Base-by-base conservation (phyloP, 805 yeast genomes). In the Candida vaughaniae region DNA sequence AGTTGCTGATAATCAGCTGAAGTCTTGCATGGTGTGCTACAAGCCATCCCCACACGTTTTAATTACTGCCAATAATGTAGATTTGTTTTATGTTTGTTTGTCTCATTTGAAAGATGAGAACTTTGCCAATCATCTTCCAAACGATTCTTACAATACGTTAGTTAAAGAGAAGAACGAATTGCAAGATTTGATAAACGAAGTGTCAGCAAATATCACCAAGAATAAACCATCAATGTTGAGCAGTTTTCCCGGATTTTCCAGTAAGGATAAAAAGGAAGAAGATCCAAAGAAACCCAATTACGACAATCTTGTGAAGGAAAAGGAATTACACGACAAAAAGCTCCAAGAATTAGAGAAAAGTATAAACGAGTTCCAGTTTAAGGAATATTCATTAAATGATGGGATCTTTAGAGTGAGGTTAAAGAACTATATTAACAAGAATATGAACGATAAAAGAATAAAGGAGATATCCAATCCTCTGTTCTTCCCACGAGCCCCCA, bases 51-150 rank as follows among this genome's bases (percentile, higher is more conserved):
- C 56, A 5, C 48, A 68, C 0, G 82, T 77, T 9, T 50, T 78
- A 22, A 53, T 78, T 6, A 57, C 77, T 2, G 61, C 63, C 18
- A 69, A 65, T 39, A 70, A 69, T 29, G 58, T 52, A 3, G 83
- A 77, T 49, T 77, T 75, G 61, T 73, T 78, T 49, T 77, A 75
- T 47, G 58, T 71, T 3, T 78, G 83, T 51, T 56, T 57, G 5
- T 35, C 57, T 3, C 83, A 78, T 53, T 52, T 77, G 31, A 49
- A 50, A 17, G 82, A 78, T 49, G 56, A 49, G 9, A 57, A 63
- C 11, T 78, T 77, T 50, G 78, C 79, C 11, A 49, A 50, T 2
- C 57, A 66, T 0, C 36, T 58, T 2, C 64, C 64, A 30, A 56
- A 64, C 9, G 62, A 66, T 4, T 64, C 58, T 6, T 72, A 65